A percentile compares a stretch with the other conserved stretches of the same genome.
These are phyloP conservation scores for Dioszegia crocea DNA, from an alignment of 768 basidiomycete genomes.

Conservation along the genomic window DNA sequence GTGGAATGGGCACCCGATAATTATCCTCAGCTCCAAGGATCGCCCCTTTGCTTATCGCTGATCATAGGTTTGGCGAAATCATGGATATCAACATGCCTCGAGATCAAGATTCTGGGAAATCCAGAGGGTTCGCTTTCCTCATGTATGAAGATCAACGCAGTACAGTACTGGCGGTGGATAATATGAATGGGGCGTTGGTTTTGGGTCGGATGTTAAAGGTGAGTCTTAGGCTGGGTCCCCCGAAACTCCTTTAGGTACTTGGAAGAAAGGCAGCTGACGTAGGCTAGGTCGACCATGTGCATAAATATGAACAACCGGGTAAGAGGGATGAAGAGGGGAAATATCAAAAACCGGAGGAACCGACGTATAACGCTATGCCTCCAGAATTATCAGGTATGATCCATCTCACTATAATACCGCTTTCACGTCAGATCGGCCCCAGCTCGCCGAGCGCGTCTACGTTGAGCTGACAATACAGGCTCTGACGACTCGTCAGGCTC, in stretches of 20 bases:
- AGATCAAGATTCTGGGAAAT: constrained; percentile 86
- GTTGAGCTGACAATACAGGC: not conserved
- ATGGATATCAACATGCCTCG: constrained; percentile 92
- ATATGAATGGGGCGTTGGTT: constrained; percentile 90
- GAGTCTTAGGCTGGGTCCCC: too few relatives aligned
- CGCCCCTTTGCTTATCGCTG: too few relatives aligned
- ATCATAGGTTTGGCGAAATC: constrained; percentile 83
- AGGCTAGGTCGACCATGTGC: constrained; percentile 55
- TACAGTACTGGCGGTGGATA: constrained; percentile 93
- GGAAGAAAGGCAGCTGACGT: too few relatives aligned
- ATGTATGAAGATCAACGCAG: constrained; percentile 99
- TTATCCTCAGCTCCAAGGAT: too few relatives aligned
- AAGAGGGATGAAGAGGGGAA: constrained; percentile 71
- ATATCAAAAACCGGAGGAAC: constrained; percentile 75
- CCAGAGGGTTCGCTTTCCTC: constrained; percentile 87
- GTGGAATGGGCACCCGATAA: too few relatives aligned
- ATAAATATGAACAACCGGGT: constrained; percentile 79
- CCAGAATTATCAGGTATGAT: constrained; percentile 61
- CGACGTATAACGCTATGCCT: constrained; percentile 82
- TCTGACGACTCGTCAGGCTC: constrained; percentile 15
- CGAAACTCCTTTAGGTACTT: too few relatives aligned
- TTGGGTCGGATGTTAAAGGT: constrained; percentile 82
- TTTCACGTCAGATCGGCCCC: too few relatives aligned
- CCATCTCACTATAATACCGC: too few relatives aligned
- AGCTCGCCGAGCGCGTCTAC: too few relatives aligned